A percentile compares a stretch with the other conserved stretches of the same genome.
Evolutionary conservation across 2,329 filamentous ascomycete species (phyloP).

Genomic region (Sporothrix globosa): DNA sequence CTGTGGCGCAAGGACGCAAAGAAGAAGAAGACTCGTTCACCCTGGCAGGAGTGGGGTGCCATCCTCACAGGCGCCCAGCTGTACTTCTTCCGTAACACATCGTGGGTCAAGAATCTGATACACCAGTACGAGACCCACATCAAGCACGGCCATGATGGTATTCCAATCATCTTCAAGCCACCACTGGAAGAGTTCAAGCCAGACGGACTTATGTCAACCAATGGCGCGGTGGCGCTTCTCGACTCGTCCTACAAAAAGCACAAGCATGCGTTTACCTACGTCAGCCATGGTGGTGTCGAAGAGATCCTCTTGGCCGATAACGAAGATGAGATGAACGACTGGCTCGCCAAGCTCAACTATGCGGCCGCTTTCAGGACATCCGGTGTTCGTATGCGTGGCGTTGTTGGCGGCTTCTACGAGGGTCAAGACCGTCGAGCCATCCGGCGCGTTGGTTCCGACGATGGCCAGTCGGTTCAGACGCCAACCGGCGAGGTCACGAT

Average conservation of each 20-base stretch:
- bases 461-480: conserved; percentile 63
- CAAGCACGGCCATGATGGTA: conserved; percentile 73
- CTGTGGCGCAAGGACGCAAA: conserved; percentile 93
- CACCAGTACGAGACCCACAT: conserved; percentile 83
- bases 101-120: conserved; percentile 90
- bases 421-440: conserved; percentile 75
- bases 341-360: conserved; percentile 95
- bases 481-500: conserved; percentile 74
- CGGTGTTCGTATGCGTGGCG: conserved; percentile 85
- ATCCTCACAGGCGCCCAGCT: conserved; percentile 95
- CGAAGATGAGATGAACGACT: conserved; percentile 92
- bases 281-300: conserved; percentile 82
- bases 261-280: conserved; percentile 91
- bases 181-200: conserved; percentile 91
- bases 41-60: conserved; percentile 99
- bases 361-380: conserved; percentile 91
- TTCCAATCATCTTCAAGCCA: conserved; percentile 85
- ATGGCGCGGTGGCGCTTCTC: conserved; percentile 84
- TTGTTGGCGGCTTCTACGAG: conserved; percentile 82
- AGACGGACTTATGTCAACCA: conserved; percentile 89
- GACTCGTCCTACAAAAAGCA: conserved; percentile 91
- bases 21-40: conserved; percentile 90
- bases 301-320: conserved; percentile 90
- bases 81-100: conserved; percentile 92
- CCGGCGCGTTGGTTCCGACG: conserved; percentile 68